Percentiles rank a stretch among this genome's conserved stretches.
These are phyloP conservation scores for Warburgia ugandensis DNA, from an alignment of 164 flowering plant species.

Conservation along the genomic window DNA sequence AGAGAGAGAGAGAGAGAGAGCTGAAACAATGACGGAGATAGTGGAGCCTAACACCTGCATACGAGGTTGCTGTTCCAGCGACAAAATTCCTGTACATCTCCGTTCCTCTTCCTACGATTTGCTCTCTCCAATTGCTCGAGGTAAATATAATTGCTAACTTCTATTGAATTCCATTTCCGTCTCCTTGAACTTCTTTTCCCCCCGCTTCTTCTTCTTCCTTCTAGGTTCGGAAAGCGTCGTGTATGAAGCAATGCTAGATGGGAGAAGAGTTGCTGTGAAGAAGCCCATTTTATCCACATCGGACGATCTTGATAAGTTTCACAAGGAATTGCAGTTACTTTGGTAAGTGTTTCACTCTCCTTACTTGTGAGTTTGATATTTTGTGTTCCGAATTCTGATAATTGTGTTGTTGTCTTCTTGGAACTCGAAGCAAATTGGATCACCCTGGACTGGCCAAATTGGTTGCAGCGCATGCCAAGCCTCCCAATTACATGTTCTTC, in stretches of 20 bases:
- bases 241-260: conserved; percentile 59
- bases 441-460: conserved; percentile 70
- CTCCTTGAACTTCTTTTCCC: background rate
- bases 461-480: conserved; percentile 84
- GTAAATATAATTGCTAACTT: conserved; percentile 17
- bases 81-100: conserved; percentile 68
- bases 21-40: conserved; percentile 29
- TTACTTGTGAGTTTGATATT: too few relatives aligned
- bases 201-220: background rate
- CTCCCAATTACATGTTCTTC: conserved; percentile 88
- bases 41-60: conserved; percentile 73
- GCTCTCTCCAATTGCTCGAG: conserved; percentile 67
- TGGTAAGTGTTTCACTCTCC: conserved; percentile 33
- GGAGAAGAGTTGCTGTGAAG: conserved; percentile 66
- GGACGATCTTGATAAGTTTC: conserved; percentile 65
- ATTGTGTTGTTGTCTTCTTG: background rate
- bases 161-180: background rate
- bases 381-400: too few relatives aligned
- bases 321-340: conserved; percentile 65
- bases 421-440: conserved; percentile 49
- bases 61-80: conserved; percentile 83
- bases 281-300: conserved; percentile 79
- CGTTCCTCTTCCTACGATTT: conserved; percentile 60
- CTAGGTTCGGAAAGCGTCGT: conserved; percentile 89
- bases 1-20: background rate